A percentile compares a stretch with the other conserved stretches of the same genome.
phyloP scores from a whole-genome alignment of 148 eudicot species.

The Selenicereus undatus region DNA sequence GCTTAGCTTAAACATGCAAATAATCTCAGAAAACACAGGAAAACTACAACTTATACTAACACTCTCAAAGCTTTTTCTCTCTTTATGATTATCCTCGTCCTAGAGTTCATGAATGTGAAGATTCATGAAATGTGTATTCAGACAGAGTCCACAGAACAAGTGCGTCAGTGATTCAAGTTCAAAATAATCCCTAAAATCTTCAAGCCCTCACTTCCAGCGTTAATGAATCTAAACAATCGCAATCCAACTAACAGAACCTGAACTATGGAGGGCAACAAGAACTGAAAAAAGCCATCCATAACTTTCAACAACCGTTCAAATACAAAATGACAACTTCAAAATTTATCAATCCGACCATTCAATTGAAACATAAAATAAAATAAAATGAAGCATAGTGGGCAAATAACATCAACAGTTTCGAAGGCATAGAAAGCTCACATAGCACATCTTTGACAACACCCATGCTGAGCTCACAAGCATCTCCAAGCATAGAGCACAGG shows the following conservation, averaged over 20 bases:
- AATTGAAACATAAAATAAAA: not conserved
- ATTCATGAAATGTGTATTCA: not conserved
- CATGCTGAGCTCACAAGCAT: constrained; percentile 61
- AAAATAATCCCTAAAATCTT: not conserved
- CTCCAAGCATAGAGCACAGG: constrained; percentile 84
- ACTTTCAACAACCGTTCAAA: not conserved
- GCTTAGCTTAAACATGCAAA: not conserved
- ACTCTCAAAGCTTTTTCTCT: not conserved
- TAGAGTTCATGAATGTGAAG: not conserved
- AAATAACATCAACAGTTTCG: not conserved
- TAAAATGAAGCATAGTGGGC: not conserved
- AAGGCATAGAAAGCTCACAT: constrained; percentile 42
- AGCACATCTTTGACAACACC: constrained; percentile 83
- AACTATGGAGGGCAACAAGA: not conserved
- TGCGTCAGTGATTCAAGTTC: not conserved
- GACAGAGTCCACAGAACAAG: not conserved
- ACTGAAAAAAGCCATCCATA: not conserved
- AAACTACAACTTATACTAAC: not conserved
- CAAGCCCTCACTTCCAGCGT: not conserved
- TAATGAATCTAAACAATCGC: not conserved
- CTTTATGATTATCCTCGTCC: not conserved
- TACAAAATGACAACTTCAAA: not conserved
- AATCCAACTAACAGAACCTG: not conserved
- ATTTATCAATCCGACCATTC: not conserved
- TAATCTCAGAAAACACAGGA: not conserved